Conservation (phyloP, 306 rosid genomes). For the Corylus americana region DNA sequence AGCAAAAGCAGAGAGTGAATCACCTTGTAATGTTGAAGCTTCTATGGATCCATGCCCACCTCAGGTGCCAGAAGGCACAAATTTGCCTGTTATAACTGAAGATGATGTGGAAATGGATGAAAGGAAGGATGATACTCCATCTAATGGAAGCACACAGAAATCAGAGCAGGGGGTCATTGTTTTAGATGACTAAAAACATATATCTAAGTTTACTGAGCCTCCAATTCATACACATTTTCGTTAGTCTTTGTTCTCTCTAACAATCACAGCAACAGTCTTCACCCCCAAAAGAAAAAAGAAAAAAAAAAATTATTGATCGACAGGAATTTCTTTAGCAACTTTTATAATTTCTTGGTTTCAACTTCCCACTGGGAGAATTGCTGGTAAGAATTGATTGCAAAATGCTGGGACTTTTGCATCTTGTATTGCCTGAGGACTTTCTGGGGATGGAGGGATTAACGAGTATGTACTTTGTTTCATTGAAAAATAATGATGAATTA, state of each 20-base stretch:
- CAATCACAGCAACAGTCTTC: background rate
- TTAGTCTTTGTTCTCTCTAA: background rate
- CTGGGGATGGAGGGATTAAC: no score
- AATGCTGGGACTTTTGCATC: background rate
- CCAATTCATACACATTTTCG: background rate
- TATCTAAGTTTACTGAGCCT: background rate
- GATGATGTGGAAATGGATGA: conserved; percentile 34
- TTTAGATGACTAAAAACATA: conserved; percentile 48
- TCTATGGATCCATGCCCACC: conserved; percentile 9
- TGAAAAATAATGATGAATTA: background rate
- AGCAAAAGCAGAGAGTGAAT: conserved; percentile 28
- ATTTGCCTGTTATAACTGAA: conserved; percentile 8
- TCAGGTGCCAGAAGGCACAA: background rate
- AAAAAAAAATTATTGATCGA: background rate
- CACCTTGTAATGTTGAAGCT: conserved; percentile 8
- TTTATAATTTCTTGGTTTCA: background rate
- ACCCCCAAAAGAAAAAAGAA: background rate
- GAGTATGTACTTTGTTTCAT: background rate
- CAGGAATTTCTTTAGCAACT: background rate
- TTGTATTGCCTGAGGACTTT: background rate
- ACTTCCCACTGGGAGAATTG: background rate
- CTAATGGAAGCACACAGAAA: conserved; percentile 35
- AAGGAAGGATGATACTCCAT: conserved; percentile 16
- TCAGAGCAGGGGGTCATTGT: conserved; percentile 37
- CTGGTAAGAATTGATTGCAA: background rate